Evolutionary conservation across 2,329 filamentous ascomycete genomes (phyloP).

Genomic region (Fragosphaeria purpurea): DNA sequence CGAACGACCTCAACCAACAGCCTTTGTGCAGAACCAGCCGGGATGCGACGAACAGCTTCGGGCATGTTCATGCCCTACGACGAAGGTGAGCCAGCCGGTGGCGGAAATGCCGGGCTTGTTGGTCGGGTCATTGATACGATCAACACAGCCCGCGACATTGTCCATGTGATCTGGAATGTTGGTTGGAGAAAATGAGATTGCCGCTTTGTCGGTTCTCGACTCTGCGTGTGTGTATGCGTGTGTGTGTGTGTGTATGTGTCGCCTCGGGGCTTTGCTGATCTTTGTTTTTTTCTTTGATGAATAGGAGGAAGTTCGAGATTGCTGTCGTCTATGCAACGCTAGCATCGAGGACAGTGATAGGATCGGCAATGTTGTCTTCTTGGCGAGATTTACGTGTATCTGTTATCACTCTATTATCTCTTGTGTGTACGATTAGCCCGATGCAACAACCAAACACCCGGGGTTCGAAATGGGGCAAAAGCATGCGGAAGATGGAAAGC

Average conservation of each 20-base stretch:
- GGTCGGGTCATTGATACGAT: constrained; percentile 74
- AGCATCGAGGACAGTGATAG: constrained; percentile 7
- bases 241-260: not conserved
- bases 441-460: too few relatives aligned
- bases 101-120: constrained; percentile 55
- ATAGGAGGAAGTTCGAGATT: constrained; percentile 13
- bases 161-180: constrained; percentile 63
- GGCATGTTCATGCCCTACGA: constrained; percentile 90
- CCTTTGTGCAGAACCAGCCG: constrained; percentile 41
- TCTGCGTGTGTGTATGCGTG: not conserved
- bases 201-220: too few relatives aligned
- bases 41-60: constrained; percentile 68
- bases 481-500: not conserved
- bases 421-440: not conserved
- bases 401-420: not conserved
- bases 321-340: constrained; percentile 11
- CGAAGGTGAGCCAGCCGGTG: constrained; percentile 52
- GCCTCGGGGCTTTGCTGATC: constrained; percentile 10
- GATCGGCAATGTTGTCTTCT: not conserved
- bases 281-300: constrained; percentile 6
- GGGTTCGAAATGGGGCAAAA: not conserved
- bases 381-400: too few relatives aligned
- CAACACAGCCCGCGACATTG: constrained; percentile 61
- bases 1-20: constrained; percentile 39
- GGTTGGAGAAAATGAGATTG: constrained; percentile 46